Evolutionary conservation across 2,329 filamentous ascomycete species (phyloP).

Genomic region (Fusarium buxicola): DNA sequence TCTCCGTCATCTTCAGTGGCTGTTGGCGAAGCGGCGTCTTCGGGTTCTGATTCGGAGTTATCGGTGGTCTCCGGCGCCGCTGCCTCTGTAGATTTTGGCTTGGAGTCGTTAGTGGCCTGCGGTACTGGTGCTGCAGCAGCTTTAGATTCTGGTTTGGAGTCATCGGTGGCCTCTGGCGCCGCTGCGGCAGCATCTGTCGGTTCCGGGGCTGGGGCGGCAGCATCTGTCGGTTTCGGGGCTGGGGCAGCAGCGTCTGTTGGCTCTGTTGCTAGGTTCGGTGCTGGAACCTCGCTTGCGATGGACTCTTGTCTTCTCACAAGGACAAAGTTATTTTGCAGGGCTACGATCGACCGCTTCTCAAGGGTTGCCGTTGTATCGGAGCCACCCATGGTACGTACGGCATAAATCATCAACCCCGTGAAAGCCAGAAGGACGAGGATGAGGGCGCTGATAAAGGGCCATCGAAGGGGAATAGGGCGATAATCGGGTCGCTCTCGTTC

Average conservation of each 20-base stretch:
- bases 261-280: neutral
- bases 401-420: slow-evolving; percentile 25
- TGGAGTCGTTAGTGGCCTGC: slow-evolving; percentile 1
- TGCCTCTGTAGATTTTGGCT: slow-evolving; percentile 1
- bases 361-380: slow-evolving; percentile 27
- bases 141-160: neutral
- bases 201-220: neutral
- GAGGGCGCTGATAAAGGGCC: slow-evolving; percentile 28
- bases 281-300: slow-evolving; percentile 5
- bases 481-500: slow-evolving; percentile 29
- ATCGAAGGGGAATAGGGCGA: slow-evolving; percentile 34
- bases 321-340: neutral
- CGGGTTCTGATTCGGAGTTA: neutral
- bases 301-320: slow-evolving; percentile 25
- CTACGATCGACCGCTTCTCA: slow-evolving; percentile 16
- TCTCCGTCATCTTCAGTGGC: slow-evolving; percentile 4
- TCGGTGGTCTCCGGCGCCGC: neutral
- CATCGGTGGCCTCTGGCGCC: slow-evolving; percentile 1
- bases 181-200: slow-evolving; percentile 1
- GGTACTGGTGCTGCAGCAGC: neutral
- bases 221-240: neutral
- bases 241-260: neutral
- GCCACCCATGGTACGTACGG: slow-evolving; percentile 9
- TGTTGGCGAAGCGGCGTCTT: neutral
- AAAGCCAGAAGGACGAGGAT: slow-evolving; percentile 22